A percentile compares a stretch with the other conserved stretches of the same genome.
These are phyloP conservation scores for Aspergillus melleus DNA, from an alignment of 2,329 filamentous ascomycete genomes.

Conservation along the genomic window DNA sequence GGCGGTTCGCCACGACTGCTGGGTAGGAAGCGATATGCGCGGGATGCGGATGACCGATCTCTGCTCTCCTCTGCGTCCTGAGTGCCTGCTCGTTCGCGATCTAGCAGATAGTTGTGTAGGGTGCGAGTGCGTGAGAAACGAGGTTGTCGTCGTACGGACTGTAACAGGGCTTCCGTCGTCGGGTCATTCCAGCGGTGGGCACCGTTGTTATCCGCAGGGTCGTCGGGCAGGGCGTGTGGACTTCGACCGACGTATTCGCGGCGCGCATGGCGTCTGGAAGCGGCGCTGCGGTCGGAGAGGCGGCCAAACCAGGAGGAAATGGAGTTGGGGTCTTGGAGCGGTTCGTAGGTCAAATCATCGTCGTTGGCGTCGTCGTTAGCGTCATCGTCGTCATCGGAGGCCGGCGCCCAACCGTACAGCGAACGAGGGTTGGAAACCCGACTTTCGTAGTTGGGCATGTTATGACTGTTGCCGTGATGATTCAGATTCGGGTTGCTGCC, in stretches of 20 bases:
- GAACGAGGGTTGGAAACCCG: constrained; percentile 54
- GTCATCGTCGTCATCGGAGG: constrained; percentile 39
- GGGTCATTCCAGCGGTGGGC: constrained; percentile 25
- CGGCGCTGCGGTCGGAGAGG: constrained; percentile 25
- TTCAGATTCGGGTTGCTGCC: not conserved
- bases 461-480: constrained; percentile 21
- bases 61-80: constrained; percentile 27
- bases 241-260: constrained; percentile 22
- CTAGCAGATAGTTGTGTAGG: constrained; percentile 42
- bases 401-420: constrained; percentile 63
- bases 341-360: constrained; percentile 30
- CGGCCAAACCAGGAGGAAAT: constrained; percentile 30
- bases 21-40: constrained; percentile 36
- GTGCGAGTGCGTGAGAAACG: constrained; percentile 39
- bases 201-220: constrained; percentile 23
- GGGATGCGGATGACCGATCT: constrained; percentile 19
- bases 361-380: constrained; percentile 9
- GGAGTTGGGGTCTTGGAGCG: constrained; percentile 28
- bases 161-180: constrained; percentile 41
- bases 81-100: constrained; percentile 28
- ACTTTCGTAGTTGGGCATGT: constrained; percentile 55
- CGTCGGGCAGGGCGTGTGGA: constrained; percentile 20
- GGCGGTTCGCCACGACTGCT: constrained; percentile 28
- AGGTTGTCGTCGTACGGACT: constrained; percentile 42
- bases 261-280: constrained; percentile 25